phyloP scores from a whole-genome alignment of 495 filamentous ascomycete species.

The Podospora didyma region DNA sequence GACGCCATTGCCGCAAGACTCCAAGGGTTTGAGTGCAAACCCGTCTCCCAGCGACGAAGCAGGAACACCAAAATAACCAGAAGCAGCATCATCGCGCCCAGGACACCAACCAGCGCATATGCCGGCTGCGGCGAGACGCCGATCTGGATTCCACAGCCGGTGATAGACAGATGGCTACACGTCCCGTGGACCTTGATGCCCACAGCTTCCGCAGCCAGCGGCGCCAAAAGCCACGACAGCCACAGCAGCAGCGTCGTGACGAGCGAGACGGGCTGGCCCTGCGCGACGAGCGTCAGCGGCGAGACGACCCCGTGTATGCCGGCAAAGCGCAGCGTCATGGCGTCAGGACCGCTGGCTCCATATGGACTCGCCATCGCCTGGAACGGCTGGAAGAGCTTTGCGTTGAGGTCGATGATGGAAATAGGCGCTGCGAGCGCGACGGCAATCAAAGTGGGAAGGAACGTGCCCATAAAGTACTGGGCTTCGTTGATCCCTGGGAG shows the following conservation, averaged over 20 bases:
- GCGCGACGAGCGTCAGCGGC: conserved; percentile 1
- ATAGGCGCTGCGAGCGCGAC: conserved; percentile 24
- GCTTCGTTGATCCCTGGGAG: conserved; percentile 13
- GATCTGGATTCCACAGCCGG: conserved; percentile 4
- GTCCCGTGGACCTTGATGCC: conserved; percentile 10
- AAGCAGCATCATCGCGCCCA: conserved; percentile 10
- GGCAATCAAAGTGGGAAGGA: conserved; percentile 32
- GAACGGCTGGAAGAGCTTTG: conserved; percentile 32
- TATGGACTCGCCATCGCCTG: conserved; percentile 20
- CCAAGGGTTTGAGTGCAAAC: conserved; percentile 30
- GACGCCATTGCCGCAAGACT: conserved; percentile 20
- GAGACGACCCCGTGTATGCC: not conserved
- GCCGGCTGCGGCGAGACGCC: conserved; percentile 16
- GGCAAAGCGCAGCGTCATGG: conserved; percentile 9
- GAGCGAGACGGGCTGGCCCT: conserved; percentile 3
- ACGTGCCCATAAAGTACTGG: conserved; percentile 29
- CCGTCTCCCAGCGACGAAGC: conserved; percentile 28
- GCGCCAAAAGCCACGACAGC: conserved; percentile 8
- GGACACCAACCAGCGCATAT: conserved; percentile 18
- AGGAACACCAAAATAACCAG: conserved; percentile 4
- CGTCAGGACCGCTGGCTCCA: conserved; percentile 22
- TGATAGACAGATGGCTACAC: conserved; percentile 7
- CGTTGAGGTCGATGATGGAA: conserved; percentile 26
- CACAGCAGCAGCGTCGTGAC: conserved; percentile 2
- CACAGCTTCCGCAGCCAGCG: conserved; percentile 6